Conservation (phyloP, 2,329 filamentous ascomycete species). For the Trichoderma sp. region DNA sequence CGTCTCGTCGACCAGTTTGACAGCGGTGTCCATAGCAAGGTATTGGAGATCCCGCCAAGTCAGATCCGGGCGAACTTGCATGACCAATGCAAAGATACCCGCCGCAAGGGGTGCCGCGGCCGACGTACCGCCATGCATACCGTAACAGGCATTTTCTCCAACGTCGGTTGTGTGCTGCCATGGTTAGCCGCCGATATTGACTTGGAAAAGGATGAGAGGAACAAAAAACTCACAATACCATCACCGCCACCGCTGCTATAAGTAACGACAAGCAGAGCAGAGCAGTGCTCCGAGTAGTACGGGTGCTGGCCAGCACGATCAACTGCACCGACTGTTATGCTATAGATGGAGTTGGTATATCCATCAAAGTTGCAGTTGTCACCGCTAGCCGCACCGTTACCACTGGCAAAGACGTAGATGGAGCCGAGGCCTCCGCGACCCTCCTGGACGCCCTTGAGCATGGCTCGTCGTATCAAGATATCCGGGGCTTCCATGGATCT, state of each 20-base stretch:
- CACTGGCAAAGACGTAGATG: constrained; percentile 92
- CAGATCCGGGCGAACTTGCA: constrained; percentile 80
- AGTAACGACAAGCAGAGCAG: constrained; percentile 90
- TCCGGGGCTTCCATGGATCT: constrained; percentile 91
- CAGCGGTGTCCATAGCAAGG: constrained; percentile 77
- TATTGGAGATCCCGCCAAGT: constrained; percentile 95
- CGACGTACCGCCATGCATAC: constrained; percentile 87
- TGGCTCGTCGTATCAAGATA: constrained; percentile 81
- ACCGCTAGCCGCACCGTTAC: constrained; percentile 80
- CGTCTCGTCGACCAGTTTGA: constrained; percentile 67
- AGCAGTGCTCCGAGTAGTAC: constrained; percentile 95
- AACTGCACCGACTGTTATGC: constrained; percentile 91
- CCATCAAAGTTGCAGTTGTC: constrained; percentile 99
- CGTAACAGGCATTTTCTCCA: constrained; percentile 74
- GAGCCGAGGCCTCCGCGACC: constrained; percentile 80
- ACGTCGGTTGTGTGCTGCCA: constrained; percentile 86
- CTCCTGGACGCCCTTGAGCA: constrained; percentile 88
- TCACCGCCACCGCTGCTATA: constrained; percentile 90
- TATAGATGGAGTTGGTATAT: constrained; percentile 99
- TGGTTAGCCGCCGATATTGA: constrained; percentile 8
- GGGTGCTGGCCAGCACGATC: constrained; percentile 85
- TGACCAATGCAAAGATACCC: constrained; percentile 83
- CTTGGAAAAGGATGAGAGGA: not conserved
- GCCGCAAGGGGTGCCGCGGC: constrained; percentile 91
- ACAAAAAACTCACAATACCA: constrained; percentile 60